Conservation (phyloP, 345 rosid genomes). For the Firmiana major region DNA sequence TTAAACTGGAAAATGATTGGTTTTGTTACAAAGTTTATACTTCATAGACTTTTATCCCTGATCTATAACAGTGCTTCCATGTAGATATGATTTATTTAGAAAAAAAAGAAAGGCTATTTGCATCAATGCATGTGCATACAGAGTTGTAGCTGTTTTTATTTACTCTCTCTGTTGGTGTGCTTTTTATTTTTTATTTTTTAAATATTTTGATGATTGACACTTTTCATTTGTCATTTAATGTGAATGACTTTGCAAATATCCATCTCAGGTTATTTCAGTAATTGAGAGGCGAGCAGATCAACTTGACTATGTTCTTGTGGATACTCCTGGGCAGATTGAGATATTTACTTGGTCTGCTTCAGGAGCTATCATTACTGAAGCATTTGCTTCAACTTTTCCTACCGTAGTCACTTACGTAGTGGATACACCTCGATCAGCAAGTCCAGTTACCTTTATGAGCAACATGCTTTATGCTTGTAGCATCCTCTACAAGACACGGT, state of each 20-base stretch:
- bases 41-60: neutral
- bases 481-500: conserved; percentile 74
- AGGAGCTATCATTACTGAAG: conserved; percentile 86
- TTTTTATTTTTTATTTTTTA: neutral
- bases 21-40: neutral
- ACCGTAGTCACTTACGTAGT: conserved; percentile 69
- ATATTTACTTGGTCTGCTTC: conserved; percentile 94
- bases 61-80: neutral
- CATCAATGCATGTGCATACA: conserved; percentile 1
- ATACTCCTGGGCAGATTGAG: conserved; percentile 91
- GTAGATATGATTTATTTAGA: neutral
- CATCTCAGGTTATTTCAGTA: conserved; percentile 53
- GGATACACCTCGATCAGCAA: conserved; percentile 77
- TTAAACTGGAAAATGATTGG: neutral
- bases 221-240: neutral
- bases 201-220: neutral
- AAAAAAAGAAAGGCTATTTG: neutral
- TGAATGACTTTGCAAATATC: neutral
- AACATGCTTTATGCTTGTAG: conserved; percentile 88
- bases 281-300: conserved; percentile 83
- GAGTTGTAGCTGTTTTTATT: neutral
- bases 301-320: conserved; percentile 84
- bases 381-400: conserved; percentile 86
- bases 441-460: conserved; percentile 79
- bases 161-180: neutral